These are phyloP conservation scores for Juglanconis oblonga DNA, from an alignment of 2,329 filamentous ascomycete species.

Conservation along the genomic window DNA sequence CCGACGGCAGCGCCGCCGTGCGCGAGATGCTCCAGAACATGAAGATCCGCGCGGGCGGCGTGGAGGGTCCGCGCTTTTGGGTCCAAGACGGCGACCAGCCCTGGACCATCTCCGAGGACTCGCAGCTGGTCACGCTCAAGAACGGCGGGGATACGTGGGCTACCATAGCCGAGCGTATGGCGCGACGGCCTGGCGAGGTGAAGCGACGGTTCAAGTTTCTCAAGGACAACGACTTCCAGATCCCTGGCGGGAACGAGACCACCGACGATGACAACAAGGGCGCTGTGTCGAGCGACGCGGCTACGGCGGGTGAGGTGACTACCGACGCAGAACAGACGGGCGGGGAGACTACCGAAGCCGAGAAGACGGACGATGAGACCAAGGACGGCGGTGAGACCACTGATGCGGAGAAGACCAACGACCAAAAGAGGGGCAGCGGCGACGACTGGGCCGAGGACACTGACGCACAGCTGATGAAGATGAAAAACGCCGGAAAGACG, in stretches of 20 bases:
- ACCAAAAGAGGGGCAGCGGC: background rate
- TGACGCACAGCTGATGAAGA: no score
- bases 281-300: no score
- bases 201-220: background rate
- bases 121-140: slow-evolving; percentile 21
- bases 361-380: slow-evolving; percentile 9
- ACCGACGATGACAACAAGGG: background rate
- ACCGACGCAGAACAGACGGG: background rate
- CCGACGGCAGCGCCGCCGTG: slow-evolving; percentile 7
- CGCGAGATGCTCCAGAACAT: slow-evolving; percentile 7
- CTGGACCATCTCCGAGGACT: slow-evolving; percentile 23
- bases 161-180: background rate
- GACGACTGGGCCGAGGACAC: background rate
- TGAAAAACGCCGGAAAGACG: no score
- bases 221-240: background rate
- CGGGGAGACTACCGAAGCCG: background rate
- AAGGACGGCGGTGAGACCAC: background rate
- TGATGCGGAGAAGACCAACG: background rate
- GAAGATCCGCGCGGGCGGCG: slow-evolving; percentile 14
- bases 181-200: background rate
- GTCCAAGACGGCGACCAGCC: background rate
- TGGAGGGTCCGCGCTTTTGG: background rate
- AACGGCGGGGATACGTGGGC: slow-evolving; percentile 6
- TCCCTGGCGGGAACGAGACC: slow-evolving; percentile 2
- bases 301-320: no score